Evolutionary conservation across 768 basidiomycete genomes (phyloP), one percentile per base, ranked within the genome.

Genomic region (Serendipita vermifera): DNA sequence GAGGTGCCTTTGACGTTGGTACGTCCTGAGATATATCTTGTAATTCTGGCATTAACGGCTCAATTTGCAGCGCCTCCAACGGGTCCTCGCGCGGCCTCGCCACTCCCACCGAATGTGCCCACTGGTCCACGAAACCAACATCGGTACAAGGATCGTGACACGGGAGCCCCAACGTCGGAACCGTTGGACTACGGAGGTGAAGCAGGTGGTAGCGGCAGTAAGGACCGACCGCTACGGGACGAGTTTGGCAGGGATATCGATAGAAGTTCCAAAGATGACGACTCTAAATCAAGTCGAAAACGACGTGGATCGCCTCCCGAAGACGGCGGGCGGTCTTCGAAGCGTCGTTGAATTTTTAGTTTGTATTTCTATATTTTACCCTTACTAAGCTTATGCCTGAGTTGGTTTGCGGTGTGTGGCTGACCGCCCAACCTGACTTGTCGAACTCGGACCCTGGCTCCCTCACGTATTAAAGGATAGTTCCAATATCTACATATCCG

Each of bases 131-230:
- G 88, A 39, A 89, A 89, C 66, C 85, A 86, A 67, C 87, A 86
- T 65, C 87, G 87, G 65, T 90, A 91, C 71, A 90, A 89, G 72
- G 88, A 91, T 67, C 76, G 87, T 38, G 87, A 90, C 64, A 81
- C 80, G 14, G 87, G 87, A 63, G 84, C 85, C 1, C 83, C 86
- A 58, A 86, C 86, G 26, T 85, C 87, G 11, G 87, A 90, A 64
- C 87, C 88, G n/a, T 68, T 91, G 63, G 88, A 91, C 65, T 91
- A 91, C 62, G 87, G 86, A 2, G 86, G 82, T 3, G 68, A 68
- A 3, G 64, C 62, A 0, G 69, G 62, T 22, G 62, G 57, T 3
- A 64, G 60, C 3, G 66, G 60, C 22, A 26, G 22, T 20, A 26
- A 20, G 46, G 46, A 51, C 9, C 24, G 46, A 26, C 9, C 20